Base-by-base conservation (phyloP, 208 protist species). In the Lotmaria passim region DNA sequence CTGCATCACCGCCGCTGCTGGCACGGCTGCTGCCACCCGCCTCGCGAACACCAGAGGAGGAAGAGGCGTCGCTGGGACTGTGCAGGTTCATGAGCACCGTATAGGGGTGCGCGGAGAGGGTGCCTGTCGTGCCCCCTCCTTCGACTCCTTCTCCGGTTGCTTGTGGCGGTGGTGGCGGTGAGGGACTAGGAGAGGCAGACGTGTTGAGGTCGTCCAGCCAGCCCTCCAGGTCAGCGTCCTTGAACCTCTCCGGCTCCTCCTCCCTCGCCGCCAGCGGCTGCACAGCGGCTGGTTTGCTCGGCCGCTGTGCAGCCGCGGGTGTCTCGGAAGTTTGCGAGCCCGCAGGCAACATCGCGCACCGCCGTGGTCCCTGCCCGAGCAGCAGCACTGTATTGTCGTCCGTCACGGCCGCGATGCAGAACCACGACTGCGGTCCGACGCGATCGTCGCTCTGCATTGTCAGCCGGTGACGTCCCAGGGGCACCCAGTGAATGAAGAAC, bases 201-300 rank as follows among this genome's bases (percentile, higher is more conserved):
- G 50, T 38, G 44, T 78, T 60, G 44, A 85, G 48, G 19, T 80
- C 78, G 34, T 85, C 78, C 38, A 90, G 70, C 85, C 85, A 90
- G 7, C 55, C 69, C 33, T 85, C 71, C 59, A 88, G 39, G 41
- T 58, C 47, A 3, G 58, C 33, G 15, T 60, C 61, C 36, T 46
- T 67, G 51, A 64, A 69, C 3, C 8, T 47, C 21, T 43, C 64
- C 24, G 55, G 7, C 41, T 70, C 53, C 51, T 17, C 39, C 31
- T 28, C 41, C 52, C 0, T 10, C 39, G 51, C 26, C 73, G 7
- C 60, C 24, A 41, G 10, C 11, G 43, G 17, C 11, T 23, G 23
- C 52, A 21, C 30, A 41, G 26, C 5, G 4, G 17, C 15, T 2
- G 41, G 11, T 41, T 36, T 15, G 17, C 17, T 24, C 41, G 38